Percentiles rank a stretch among this genome's conserved stretches.
phyloP scores from a whole-genome alignment of 352 stramenopile genomes.

The Elongisporangium anandrum region DNA sequence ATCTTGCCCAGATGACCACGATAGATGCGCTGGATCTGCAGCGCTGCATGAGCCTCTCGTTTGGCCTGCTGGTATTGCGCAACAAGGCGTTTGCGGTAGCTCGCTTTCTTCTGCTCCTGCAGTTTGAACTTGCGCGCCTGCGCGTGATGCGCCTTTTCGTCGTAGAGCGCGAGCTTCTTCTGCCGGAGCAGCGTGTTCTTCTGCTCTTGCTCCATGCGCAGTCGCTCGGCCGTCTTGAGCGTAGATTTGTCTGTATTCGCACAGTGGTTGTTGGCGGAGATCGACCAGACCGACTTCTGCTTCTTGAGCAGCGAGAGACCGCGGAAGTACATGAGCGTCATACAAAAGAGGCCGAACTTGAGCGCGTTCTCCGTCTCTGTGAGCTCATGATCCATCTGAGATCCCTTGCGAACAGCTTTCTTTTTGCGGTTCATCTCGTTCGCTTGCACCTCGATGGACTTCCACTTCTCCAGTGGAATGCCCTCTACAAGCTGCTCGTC shows the following conservation, averaged over 20 bases:
- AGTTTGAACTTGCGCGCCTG: slow-evolving; percentile 61
- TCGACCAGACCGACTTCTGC: slow-evolving; percentile 78
- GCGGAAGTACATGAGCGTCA: slow-evolving; percentile 96
- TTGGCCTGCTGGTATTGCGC: slow-evolving; percentile 61
- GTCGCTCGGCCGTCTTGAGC: slow-evolving; percentile 30
- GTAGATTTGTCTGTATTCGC: slow-evolving; percentile 5
- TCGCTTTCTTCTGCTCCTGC: slow-evolving; percentile 53
- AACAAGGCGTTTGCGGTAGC: slow-evolving; percentile 62
- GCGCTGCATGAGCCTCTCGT: slow-evolving; percentile 36
- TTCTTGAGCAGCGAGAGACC: slow-evolving; percentile 84
- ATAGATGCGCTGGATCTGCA: slow-evolving; percentile 72
- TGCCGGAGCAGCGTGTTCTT: slow-evolving; percentile 33
- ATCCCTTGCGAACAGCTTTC: slow-evolving; percentile 73
- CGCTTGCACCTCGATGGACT: slow-evolving; percentile 64
- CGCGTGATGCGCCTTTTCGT: slow-evolving; percentile 54
- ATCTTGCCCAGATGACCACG: slow-evolving; percentile 77
- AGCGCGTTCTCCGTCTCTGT: slow-evolving; percentile 90
- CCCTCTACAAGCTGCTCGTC: slow-evolving; percentile 44
- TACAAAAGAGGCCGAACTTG: slow-evolving; percentile 94
- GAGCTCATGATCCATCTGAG: slow-evolving; percentile 55
- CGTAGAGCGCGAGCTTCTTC: slow-evolving; percentile 32
- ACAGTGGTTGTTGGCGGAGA: slow-evolving; percentile 23
- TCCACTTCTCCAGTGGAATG: slow-evolving; percentile 63
- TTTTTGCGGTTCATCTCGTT: slow-evolving; percentile 37
- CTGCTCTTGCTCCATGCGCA: slow-evolving; percentile 48